These are phyloP conservation scores for Haematococcus lacustris DNA, from an alignment of 139 green algal species.

Conservation along the genomic window DNA sequence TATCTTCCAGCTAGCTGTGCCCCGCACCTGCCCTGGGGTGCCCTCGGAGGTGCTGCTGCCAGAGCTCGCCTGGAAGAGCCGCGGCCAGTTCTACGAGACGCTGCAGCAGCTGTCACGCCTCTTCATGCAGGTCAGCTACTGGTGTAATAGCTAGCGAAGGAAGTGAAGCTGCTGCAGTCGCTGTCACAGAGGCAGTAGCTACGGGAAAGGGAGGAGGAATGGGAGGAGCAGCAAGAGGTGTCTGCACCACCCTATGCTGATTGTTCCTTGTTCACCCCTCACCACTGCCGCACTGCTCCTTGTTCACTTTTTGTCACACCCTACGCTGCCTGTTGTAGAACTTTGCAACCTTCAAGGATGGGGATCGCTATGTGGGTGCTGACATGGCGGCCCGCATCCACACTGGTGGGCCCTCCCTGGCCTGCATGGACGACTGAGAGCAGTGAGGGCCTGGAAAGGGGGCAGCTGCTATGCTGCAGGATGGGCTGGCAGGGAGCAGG, in stretches of 20 bases:
- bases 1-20: constrained; percentile 79
- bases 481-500: too few species aligned
- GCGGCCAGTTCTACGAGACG: constrained; percentile 50
- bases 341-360: not conserved
- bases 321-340: too few species aligned
- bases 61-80: constrained; percentile 48
- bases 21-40: constrained; percentile 34
- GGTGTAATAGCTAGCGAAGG: too few species aligned
- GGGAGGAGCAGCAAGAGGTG: too few species aligned
- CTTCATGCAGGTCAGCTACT: constrained; percentile 5
- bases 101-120: constrained; percentile 46
- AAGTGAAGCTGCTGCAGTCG: too few species aligned
- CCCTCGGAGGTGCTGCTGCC: constrained; percentile 68
- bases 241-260: too few species aligned
- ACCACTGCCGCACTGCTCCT: too few species aligned
- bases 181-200: too few species aligned
- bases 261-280: too few species aligned
- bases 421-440: not conserved
- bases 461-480: not conserved
- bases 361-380: not conserved
- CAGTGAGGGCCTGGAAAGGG: too few species aligned
- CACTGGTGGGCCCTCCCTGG: not conserved
- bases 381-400: not conserved
- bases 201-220: too few species aligned
- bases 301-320: not conserved